Evolutionary conservation across 768 basidiomycete species (phyloP), one percentile per base, ranked within the genome.

Genomic region (Trichaptum fuscoviolaceum): DNA sequence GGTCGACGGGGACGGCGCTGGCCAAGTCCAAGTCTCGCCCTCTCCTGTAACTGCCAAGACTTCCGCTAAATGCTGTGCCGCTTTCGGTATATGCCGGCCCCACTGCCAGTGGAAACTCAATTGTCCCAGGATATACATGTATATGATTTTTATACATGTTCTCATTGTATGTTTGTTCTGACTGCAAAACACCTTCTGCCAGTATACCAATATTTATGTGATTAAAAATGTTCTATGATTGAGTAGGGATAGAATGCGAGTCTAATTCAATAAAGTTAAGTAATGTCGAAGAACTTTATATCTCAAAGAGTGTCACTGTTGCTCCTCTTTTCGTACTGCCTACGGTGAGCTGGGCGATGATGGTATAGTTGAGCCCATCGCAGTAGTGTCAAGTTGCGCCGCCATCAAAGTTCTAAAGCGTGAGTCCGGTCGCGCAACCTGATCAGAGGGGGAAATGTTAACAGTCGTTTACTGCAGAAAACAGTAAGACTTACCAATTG

Each of bases 381-480:
- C 42, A 20, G 15, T 52, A 5, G 90, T 84, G 67, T 79, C 85
- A 59, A 96, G 79, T 73, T 97, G 95, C 2, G 94, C 93, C 25
- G 93, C 92, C 94, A 97, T 95, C 61, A 97, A 82, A 8, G 81
- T 79, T 12, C 93, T 84, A 82, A 97, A 97, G 64, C 93, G 83
- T 58, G 93, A 95, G 72, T 88, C 86, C 64, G 80, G 78, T 27
- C 82, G 82, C 68, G 84, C 81, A n/a, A 90, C 83, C 90, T 91
- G 68, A 64, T n/a, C n/a, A 35, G 64, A 34, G 68, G 12, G 35
- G 35, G 63, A 62, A 0, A 66, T 58, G 23, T 20, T 24, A 58
- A 67, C 9, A n/a, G 63, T 61, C 20, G 65, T 30, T 30, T 30
- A 3, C 4, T 30, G 30, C 30, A 18, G 26, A 10, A 27, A 59